Evolutionary conservation across 305 asterid species (phyloP).

Genomic region (Fraxinus latifolia): DNA sequence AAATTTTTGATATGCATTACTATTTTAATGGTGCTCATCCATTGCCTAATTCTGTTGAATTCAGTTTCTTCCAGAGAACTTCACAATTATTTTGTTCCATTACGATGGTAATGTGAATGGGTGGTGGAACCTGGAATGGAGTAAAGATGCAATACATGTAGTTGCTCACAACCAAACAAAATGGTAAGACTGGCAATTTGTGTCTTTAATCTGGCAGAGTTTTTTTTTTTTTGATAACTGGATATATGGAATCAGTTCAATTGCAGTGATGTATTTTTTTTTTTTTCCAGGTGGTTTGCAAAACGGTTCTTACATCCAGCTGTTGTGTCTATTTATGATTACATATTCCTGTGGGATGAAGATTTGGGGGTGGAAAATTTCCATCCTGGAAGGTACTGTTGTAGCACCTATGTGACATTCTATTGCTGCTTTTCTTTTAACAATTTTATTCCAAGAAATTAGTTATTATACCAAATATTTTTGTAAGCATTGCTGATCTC

Average conservation of each 20-base stretch:
- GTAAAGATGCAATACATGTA: conserved; percentile 79
- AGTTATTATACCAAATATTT: neutral
- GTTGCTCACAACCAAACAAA: conserved; percentile 93
- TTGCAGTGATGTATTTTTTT: neutral
- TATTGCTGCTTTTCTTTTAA: neutral
- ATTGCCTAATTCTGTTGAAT: conserved; percentile 29
- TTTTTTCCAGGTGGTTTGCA: conserved; percentile 85
- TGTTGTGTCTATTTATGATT: conserved; percentile 74
- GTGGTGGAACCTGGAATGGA: conserved; percentile 89
- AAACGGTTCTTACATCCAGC: conserved; percentile 94
- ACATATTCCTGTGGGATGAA: conserved; percentile 97
- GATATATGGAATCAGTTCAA: neutral
- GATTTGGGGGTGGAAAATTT: conserved; percentile 89
- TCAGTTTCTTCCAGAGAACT: conserved; percentile 94
- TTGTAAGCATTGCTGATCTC: neutral
- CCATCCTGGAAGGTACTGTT: conserved; percentile 76
- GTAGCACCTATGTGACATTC: neutral
- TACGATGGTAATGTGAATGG: conserved; percentile 89
- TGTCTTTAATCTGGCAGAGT: neutral
- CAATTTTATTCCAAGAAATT: neutral
- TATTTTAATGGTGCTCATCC: conserved; percentile 17
- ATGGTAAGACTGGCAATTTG: conserved; percentile 49
- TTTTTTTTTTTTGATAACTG: neutral
- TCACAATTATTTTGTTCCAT: conserved; percentile 82
- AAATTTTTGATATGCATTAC: neutral